Percentiles rank a stretch among this genome's conserved stretches.
phyloP scores from a whole-genome alignment of 371 early-diverging fungal species.

The Batkoa obscura region DNA sequence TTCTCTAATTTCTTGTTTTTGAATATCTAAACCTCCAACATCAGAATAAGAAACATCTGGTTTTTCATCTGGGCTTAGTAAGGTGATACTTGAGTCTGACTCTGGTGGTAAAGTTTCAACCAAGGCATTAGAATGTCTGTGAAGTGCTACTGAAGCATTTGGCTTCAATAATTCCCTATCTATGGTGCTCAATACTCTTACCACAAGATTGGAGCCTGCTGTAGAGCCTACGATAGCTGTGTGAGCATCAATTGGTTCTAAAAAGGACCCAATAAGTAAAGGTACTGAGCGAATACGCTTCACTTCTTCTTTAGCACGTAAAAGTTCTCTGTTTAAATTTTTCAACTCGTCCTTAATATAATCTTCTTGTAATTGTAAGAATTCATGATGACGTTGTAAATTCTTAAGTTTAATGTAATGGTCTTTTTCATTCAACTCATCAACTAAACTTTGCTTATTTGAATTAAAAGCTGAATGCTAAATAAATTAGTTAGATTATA shows the following conservation, averaged over 20 bases:
- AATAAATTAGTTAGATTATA: neutral
- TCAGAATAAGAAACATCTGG: slow-evolving; percentile 96
- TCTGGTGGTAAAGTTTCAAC: slow-evolving; percentile 95
- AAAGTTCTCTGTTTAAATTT: slow-evolving; percentile 89
- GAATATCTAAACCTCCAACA: slow-evolving; percentile 98
- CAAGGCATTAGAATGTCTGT: slow-evolving; percentile 96
- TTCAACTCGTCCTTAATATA: slow-evolving; percentile 98
- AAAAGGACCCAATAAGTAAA: slow-evolving; percentile 97
- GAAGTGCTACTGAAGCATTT: slow-evolving; percentile 91
- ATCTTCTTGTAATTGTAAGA: slow-evolving; percentile 94
- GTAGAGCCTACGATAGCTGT: slow-evolving; percentile 97
- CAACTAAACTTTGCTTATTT: slow-evolving; percentile 17
- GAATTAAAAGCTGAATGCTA: slow-evolving; percentile 6
- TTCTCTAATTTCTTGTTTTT: slow-evolving; percentile 99
- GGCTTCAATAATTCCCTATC: slow-evolving; percentile 98
- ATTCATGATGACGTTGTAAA: slow-evolving; percentile 86
- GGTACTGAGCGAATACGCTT: slow-evolving; percentile 98
- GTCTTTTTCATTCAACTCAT: slow-evolving; percentile 52
- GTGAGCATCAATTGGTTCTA: slow-evolving; percentile 96
- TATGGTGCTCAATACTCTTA: slow-evolving; percentile 93
- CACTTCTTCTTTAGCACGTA: slow-evolving; percentile 95
- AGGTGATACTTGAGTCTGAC: slow-evolving; percentile 90
- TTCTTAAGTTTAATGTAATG: slow-evolving; percentile 86
- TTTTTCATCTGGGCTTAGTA: slow-evolving; percentile 87
- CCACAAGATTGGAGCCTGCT: slow-evolving; percentile 92